These are phyloP conservation scores for Schizopora paradoxa DNA, from an alignment of 1,284 basidiomycete species.

Conservation along the genomic window DNA sequence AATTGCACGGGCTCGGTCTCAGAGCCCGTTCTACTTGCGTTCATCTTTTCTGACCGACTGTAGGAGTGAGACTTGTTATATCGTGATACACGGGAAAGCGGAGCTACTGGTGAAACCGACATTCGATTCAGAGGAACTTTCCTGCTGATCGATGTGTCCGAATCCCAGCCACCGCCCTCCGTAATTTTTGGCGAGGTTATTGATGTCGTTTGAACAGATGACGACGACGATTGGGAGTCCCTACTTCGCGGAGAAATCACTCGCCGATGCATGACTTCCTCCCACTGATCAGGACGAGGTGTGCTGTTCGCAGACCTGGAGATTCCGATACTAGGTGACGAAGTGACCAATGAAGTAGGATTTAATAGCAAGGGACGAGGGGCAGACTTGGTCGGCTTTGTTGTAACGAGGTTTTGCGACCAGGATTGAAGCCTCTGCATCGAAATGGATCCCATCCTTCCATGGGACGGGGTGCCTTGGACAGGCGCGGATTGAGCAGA, in stretches of 20 bases:
- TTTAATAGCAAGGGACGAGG: slow-evolving; percentile 55
- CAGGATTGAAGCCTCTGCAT: slow-evolving; percentile 42
- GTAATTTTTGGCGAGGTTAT: slow-evolving; percentile 22
- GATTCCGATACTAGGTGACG: slow-evolving; percentile 26
- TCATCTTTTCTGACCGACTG: not conserved
- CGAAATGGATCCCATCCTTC: too few species aligned
- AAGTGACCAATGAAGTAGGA: slow-evolving; percentile 40
- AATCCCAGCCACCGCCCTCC: slow-evolving; percentile 50
- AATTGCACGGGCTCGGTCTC: too few species aligned
- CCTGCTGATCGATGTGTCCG: slow-evolving; percentile 48
- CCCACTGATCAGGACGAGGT: slow-evolving; percentile 38
- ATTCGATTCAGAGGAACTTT: slow-evolving; percentile 58
- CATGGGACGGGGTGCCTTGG: too few species aligned
- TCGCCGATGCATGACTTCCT: slow-evolving; percentile 41
- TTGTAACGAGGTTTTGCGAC: slow-evolving; percentile 25
- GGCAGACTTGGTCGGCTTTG: slow-evolving; percentile 34
- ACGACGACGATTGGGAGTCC: slow-evolving; percentile 53
- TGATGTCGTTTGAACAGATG: slow-evolving; percentile 46
- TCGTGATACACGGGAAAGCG: slow-evolving; percentile 36
- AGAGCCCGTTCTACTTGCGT: not conserved
- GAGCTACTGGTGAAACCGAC: slow-evolving; percentile 68
- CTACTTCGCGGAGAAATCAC: slow-evolving; percentile 34
- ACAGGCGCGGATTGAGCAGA: slow-evolving; percentile 17
- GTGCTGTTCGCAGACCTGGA: slow-evolving; percentile 37
- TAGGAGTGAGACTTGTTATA: too few species aligned